These are phyloP conservation scores for Davidsoniella australis DNA, from an alignment of 2,329 filamentous ascomycete genomes.

Conservation along the genomic window DNA sequence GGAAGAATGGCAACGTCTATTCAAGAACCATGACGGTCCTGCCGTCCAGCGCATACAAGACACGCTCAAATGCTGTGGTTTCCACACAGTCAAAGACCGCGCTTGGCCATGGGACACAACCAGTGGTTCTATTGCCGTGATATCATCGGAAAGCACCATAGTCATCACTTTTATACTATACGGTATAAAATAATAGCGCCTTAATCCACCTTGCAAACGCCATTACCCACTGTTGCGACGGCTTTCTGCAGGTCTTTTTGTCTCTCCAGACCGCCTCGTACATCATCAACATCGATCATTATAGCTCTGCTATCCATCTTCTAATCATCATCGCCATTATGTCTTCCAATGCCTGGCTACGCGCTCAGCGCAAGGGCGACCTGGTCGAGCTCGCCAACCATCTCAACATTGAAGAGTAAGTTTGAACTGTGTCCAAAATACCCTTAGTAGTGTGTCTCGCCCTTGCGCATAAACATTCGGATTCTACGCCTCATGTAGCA, in stretches of 20 bases:
- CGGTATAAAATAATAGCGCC: no score
- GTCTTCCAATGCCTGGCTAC: conserved; percentile 57
- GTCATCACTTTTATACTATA: no score
- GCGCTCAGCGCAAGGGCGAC: conserved; percentile 67
- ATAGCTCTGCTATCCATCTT: neutral
- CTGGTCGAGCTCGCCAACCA: conserved; percentile 56
- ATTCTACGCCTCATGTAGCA: no score
- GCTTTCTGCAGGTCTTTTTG: no score
- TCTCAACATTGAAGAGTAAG: conserved; percentile 57
- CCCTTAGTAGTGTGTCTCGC: no score
- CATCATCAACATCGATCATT: neutral
- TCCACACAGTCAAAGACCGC: conserved; percentile 38
- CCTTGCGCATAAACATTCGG: no score
- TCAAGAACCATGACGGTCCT: conserved; percentile 26
- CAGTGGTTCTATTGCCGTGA: conserved; percentile 12
- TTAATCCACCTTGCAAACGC: no score
- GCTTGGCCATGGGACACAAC: conserved; percentile 40
- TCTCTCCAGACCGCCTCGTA: neutral
- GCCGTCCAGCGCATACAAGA: conserved; percentile 47
- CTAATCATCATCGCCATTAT: conserved; percentile 22
- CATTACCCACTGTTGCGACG: no score
- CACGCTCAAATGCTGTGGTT: conserved; percentile 47
- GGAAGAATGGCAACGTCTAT: conserved; percentile 15
- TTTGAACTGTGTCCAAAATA: conserved; percentile 14
- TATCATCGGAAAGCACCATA: no score